A percentile compares a stretch with the other conserved stretches of the same genome.
Evolutionary conservation across 306 rosid species (phyloP).

Genomic region (Chamaecrista fasciculata): DNA sequence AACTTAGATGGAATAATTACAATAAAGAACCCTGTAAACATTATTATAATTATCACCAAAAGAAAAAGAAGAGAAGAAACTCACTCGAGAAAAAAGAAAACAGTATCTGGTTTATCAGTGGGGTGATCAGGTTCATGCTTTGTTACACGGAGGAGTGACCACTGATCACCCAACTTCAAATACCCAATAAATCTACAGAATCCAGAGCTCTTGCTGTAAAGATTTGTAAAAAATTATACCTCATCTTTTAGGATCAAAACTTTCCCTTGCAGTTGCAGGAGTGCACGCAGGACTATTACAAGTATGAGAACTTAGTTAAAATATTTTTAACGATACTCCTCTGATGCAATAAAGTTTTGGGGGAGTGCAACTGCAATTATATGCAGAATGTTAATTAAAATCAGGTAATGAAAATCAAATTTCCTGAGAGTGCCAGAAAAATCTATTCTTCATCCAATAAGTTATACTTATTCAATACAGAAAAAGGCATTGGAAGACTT

Average conservation of each 20-base stretch:
- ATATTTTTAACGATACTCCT: background rate
- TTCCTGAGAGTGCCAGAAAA: too few species aligned
- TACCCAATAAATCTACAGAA: background rate
- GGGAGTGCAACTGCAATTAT: constrained; percentile 4
- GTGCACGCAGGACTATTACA: too few species aligned
- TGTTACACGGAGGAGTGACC: background rate
- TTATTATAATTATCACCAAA: too few species aligned
- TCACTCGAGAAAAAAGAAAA: too few species aligned
- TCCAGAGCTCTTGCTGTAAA: background rate
- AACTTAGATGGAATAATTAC: too few species aligned
- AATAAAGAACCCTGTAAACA: too few species aligned
- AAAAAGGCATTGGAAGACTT: too few species aligned
- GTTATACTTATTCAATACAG: too few species aligned
- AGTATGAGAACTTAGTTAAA: background rate
- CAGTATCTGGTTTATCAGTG: background rate
- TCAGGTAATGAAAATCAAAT: background rate
- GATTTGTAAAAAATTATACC: background rate
- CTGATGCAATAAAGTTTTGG: background rate
- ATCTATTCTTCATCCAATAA: background rate
- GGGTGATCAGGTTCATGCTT: background rate
- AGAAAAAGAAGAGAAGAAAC: too few species aligned
- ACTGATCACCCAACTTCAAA: background rate
- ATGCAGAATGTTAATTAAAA: background rate
- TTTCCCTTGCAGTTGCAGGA: too few species aligned
- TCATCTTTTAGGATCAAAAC: background rate